Base-by-base conservation (phyloP, 305 asterid species). In the Fraxinus greggii region DNA sequence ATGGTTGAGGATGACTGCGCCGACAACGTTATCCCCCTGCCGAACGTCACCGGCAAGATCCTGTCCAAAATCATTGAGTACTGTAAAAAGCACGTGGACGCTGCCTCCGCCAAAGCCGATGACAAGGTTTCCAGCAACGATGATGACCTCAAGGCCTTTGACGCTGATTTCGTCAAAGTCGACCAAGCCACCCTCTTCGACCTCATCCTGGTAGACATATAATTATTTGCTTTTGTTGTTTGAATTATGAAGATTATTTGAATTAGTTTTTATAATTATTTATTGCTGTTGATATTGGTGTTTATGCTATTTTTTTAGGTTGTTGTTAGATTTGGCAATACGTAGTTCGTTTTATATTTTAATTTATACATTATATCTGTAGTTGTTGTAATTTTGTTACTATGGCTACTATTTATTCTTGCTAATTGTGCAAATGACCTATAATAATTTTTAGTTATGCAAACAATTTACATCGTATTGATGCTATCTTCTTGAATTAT, bases 1-100 rank as follows among this genome's bases (percentile, higher is more conserved):
- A 72, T 72, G 77, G n/a, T 72, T 19, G 77, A 72, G 13, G 77
- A 72, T 24, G 77, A 72, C 8, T 72, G 77, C 77, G 48, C 77
- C 28, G 77, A 72, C 28, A 35, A 33, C 48, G 28, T 35, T 35
- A 72, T 72, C 15, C 77, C 74, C 6, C 74, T 67, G 0, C 74
- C 74, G 7, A 67, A 67, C 36, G 74, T 67, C 9, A 26, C 74
- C 74, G 74, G 74, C 7, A 67, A 67, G 74, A 67, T 67, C 74
- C 35, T 67, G 74, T 67, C 74, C 19, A 67, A 67, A 28, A 67
- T 67, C 74, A 28, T 67, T 67, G 74, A 67, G 19, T 67, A 67
- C 74, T 67, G 74, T 17, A 67, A 28, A 26, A 67, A 67, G 74
- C 74, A 67, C 19, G 74, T 67, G 5, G 74, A 67, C 10, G 74